These are phyloP conservation scores for Epipyxis sp. DNA, from an alignment of 108 stramenopile genomes.

Conservation along the genomic window DNA sequence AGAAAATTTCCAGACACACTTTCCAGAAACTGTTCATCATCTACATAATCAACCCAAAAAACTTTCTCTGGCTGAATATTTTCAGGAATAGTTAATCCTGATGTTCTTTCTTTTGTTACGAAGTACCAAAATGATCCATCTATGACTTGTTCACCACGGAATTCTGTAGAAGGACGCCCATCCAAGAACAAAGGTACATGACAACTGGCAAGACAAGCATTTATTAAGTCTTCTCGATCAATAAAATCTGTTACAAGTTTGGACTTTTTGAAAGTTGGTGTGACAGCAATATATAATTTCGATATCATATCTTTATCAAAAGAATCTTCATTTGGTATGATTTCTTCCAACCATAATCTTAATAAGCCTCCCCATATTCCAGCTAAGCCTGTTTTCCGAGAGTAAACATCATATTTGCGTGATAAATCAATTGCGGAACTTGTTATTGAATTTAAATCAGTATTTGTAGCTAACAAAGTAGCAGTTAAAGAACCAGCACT, in stretches of 20 bases:
- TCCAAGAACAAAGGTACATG: not conserved
- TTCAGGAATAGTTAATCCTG: not conserved
- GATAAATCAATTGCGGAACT: not conserved
- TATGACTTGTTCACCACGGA: not conserved
- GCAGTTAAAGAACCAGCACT: not conserved
- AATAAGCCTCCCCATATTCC: not conserved
- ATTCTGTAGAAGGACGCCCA: not conserved
- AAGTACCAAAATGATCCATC: conserved; percentile 1
- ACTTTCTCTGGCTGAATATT: not conserved
- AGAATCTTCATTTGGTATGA: not conserved
- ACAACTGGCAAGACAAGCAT: not conserved
- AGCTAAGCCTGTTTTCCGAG: not conserved
- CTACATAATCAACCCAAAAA: not conserved
- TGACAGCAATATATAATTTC: not conserved
- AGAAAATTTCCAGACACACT: not conserved
- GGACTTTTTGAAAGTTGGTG: not conserved
- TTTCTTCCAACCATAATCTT: not conserved
- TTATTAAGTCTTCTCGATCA: not conserved
- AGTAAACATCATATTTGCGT: not conserved
- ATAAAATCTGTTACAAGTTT: not conserved
- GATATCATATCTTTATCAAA: no score
- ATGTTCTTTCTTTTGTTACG: not conserved
- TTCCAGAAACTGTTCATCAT: not conserved
- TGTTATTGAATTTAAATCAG: not conserved
- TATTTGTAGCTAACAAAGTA: not conserved